These are phyloP conservation scores for Yamadazyma scolyti DNA, from an alignment of 805 yeast genomes.

Conservation along the genomic window DNA sequence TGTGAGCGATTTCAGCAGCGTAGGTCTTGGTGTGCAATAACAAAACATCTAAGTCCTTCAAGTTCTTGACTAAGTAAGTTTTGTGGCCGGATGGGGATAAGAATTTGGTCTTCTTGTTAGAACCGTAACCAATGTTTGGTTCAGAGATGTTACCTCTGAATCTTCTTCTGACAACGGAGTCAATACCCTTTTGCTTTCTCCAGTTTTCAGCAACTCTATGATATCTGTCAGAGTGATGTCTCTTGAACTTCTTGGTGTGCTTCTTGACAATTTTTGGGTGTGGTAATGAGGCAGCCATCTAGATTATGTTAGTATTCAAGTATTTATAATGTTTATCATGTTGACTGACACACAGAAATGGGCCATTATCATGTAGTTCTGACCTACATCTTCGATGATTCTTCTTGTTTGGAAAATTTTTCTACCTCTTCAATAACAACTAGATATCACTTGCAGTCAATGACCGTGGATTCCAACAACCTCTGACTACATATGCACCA, in stretches of 20 bases:
- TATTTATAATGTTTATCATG: too few relatives aligned
- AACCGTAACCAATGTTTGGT: constrained; percentile 99
- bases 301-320: constrained; percentile 7
- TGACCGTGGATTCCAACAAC: too few relatives aligned
- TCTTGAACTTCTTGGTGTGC: constrained; percentile 98
- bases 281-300: constrained; percentile 93
- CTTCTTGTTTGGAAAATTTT: too few relatives aligned
- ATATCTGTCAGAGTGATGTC: constrained; percentile 99
- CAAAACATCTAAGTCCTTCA: constrained; percentile 89
- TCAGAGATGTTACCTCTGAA: constrained; percentile 99
- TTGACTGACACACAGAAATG: too few relatives aligned
- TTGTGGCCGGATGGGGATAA: constrained; percentile 97
- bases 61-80: constrained; percentile 89
- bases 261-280: constrained; percentile 99
- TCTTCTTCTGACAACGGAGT: constrained; percentile 99
- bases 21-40: constrained; percentile 96
- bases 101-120: constrained; percentile 98
- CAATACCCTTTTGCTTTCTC: constrained; percentile 99
- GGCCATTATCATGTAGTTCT: too few relatives aligned
- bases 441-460: too few relatives aligned
- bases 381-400: too few relatives aligned
- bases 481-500: too few relatives aligned
- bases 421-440: too few relatives aligned
- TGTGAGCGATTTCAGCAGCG: constrained; percentile 99
- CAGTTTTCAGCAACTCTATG: constrained; percentile 97